phyloP scores from a whole-genome alignment of 305 asterid genomes.

The Fraxinus floribunda region DNA sequence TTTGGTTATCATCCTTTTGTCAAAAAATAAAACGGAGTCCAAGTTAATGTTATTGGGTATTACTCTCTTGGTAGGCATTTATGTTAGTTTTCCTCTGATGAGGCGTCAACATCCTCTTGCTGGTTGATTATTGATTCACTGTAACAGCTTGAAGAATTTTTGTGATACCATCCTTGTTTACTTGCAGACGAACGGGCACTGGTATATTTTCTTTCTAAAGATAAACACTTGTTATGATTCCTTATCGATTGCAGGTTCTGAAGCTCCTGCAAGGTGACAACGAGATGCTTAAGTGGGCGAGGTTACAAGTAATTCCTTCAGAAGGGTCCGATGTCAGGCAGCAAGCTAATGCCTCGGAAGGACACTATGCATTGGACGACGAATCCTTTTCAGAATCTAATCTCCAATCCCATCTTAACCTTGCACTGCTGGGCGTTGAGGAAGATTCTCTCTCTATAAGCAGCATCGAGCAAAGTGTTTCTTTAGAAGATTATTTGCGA shows the following conservation, averaged over 20 bases:
- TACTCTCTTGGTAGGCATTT: background rate
- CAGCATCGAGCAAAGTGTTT: slow-evolving; percentile 73
- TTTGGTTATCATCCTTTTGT: background rate
- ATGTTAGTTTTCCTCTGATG: background rate
- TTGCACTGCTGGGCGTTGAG: slow-evolving; percentile 81
- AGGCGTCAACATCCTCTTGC: background rate
- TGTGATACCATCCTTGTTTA: background rate
- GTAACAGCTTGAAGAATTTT: background rate
- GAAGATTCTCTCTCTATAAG: slow-evolving; percentile 72
- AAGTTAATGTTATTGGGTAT: background rate
- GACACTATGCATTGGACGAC: slow-evolving; percentile 56
- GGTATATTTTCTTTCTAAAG: background rate
- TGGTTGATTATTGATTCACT: background rate
- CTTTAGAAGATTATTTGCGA: slow-evolving; percentile 71
- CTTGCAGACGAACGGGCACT: background rate
- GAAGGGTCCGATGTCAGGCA: slow-evolving; percentile 39
- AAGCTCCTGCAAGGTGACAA: slow-evolving; percentile 84
- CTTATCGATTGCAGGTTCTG: slow-evolving; percentile 47
- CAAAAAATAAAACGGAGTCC: background rate
- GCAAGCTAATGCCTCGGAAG: slow-evolving; percentile 40
- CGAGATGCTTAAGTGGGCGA: slow-evolving; percentile 68
- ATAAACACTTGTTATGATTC: background rate
- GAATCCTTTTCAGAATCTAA: slow-evolving; percentile 58
- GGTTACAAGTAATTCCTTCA: slow-evolving; percentile 53
- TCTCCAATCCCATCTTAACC: slow-evolving; percentile 74